Base-by-base conservation (phyloP, 139 green algal species). In the Ettlia oleoabundans region DNA sequence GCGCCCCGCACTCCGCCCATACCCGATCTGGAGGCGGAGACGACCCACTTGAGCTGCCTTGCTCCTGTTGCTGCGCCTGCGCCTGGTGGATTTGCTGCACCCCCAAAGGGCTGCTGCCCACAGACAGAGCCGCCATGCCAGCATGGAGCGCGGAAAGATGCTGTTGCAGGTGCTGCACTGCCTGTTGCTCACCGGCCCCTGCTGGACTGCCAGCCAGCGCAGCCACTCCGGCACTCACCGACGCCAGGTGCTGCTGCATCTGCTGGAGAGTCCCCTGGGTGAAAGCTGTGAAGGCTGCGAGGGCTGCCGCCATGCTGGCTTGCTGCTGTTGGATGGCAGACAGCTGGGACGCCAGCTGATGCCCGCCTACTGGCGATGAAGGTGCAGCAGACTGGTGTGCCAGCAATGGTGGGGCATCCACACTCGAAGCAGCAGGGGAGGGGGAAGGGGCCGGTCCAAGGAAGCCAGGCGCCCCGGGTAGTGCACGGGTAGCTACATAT, bases 191-290 rank as follows among this genome's bases (percentile, higher is more conserved):
- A 6, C 13, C 32, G 6, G 28, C 71, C 47, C 2, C 22, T 24
- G 18, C 71, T 30, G 22, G 38, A 1, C 8, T 33, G 22, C 47
- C n/a, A n/a, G n/a, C n/a, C n/a, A 80, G 37, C 7, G 22, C 18
- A 6, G 73, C 73, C 73, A 80, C 22, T 3, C 24, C 24, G 5
- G 73, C 73, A 28, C 40, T 65, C 1, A 51, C 35, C 4, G 33
- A 51, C 1, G 52, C 58, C 22, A 80, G 73, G 52, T 67, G 52
- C 33, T 69, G 53, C 73, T 68, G 35, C 73, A 80, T 15, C 53
- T 68, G 53, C 22, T 67, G 53, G 35, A 80, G 73, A 7, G 51
- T 51, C 24, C 24, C 2, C 8, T 68, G 35, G 26, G 73, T 68
- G 26, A 35, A 26, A 9, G 52, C 24, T 3, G 52, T 51, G 53